Evolutionary conservation across 2,329 filamentous ascomycete genomes (phyloP).

Genomic region (Exophiala alcalophila): DNA sequence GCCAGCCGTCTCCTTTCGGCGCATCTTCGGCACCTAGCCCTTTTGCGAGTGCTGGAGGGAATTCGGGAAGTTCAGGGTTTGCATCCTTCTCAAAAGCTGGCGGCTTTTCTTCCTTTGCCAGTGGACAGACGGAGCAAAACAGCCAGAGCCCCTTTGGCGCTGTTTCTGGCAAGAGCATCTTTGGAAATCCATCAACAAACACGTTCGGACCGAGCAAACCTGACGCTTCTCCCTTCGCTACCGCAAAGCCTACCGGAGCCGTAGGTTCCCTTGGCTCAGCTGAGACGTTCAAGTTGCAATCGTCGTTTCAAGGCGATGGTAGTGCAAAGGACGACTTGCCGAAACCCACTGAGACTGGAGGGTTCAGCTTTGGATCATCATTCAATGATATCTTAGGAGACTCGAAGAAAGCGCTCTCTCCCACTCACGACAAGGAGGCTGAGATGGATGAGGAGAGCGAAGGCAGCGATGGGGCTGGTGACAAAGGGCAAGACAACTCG

Average conservation of each 20-base stretch:
- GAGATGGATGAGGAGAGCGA: conserved; percentile 31
- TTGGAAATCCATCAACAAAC: conserved; percentile 31
- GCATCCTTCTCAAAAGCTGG: conserved; percentile 31
- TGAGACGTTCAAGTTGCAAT: conserved; percentile 42
- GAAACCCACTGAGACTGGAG: conserved; percentile 34
- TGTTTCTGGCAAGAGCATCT: conserved; percentile 27
- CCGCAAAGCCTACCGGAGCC: conserved; percentile 28
- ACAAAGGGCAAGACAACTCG: conserved; percentile 16
- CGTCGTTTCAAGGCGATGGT: conserved; percentile 45
- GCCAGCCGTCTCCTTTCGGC: conserved; percentile 21
- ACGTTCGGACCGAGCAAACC: conserved; percentile 16
- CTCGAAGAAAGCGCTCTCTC: conserved; percentile 21
- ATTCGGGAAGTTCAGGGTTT: conserved; percentile 28
- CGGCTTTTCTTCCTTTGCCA: conserved; percentile 29
- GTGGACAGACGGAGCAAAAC: conserved; percentile 18
- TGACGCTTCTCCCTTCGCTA: conserved; percentile 33
- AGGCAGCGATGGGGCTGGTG: conserved; percentile 16
- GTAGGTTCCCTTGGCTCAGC: conserved; percentile 21
- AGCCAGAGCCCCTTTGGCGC: conserved; percentile 33
- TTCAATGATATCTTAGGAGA: conserved; percentile 41
- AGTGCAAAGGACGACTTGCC: conserved; percentile 40
- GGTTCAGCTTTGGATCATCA: conserved; percentile 41
- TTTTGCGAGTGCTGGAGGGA: conserved; percentile 21
- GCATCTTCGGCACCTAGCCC: conserved; percentile 16
- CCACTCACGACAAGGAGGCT: conserved; percentile 31